phyloP scores from a whole-genome alignment of 805 yeast species.

The Isabelozyma heimii region DNA sequence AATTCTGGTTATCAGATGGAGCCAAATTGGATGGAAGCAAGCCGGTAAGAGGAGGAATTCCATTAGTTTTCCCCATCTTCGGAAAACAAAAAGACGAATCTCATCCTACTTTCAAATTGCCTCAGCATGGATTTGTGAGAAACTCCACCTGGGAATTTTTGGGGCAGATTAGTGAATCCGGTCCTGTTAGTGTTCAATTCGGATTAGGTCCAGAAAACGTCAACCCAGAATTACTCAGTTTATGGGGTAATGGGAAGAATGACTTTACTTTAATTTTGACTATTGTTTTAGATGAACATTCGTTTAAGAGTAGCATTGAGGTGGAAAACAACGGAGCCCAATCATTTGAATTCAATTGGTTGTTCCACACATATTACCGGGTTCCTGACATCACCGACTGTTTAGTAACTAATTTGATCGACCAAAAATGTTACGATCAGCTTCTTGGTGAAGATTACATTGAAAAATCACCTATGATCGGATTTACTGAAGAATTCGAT shows the following conservation, averaged over 20 bases:
- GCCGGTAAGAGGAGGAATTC: conserved; percentile 97
- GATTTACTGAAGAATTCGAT: conserved; percentile 78
- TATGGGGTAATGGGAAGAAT: conserved; percentile 51
- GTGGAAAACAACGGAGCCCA: conserved; percentile 68
- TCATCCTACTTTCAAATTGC: conserved; percentile 63
- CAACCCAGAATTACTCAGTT: conserved; percentile 52
- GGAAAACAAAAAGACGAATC: conserved; percentile 61
- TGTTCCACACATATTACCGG: conserved; percentile 86
- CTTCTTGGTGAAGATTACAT: conserved; percentile 57
- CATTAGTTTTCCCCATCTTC: conserved; percentile 90
- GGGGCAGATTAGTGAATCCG: conserved; percentile 71
- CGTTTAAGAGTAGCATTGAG: conserved; percentile 67
- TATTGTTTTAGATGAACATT: conserved; percentile 55
- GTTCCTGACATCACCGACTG: conserved; percentile 77
- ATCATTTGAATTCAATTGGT: conserved; percentile 83
- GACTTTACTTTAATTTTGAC: conserved; percentile 80
- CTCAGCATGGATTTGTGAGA: conserved; percentile 97
- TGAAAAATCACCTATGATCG: conserved; percentile 73
- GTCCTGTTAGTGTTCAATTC: conserved; percentile 77
- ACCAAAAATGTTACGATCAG: conserved; percentile 74
- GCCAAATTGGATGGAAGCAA: conserved; percentile 89
- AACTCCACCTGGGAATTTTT: conserved; percentile 89
- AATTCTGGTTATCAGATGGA: conserved; percentile 74
- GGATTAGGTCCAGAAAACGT: conserved; percentile 87
- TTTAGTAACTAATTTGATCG: conserved; percentile 74